Evolutionary conservation across 1,139 yeast species (phyloP).

Genomic region (Blastobotrys raffinosifermentans): DNA sequence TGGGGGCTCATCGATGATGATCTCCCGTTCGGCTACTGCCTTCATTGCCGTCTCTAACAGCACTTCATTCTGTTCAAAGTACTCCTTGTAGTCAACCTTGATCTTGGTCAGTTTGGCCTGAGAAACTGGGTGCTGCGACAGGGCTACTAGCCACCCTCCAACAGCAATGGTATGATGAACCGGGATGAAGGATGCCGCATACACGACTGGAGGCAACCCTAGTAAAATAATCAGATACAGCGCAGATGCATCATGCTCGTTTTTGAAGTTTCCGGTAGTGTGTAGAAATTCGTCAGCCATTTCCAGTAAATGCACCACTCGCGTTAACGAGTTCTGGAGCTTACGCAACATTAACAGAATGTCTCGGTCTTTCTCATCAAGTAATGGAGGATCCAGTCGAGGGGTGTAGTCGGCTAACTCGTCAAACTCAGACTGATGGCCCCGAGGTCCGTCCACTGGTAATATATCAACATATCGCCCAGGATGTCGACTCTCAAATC

Average conservation of each 20-base stretch:
- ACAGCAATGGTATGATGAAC: constrained; percentile 55
- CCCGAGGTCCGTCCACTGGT: constrained; percentile 10
- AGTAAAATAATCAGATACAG: constrained; percentile 43
- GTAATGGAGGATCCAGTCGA: constrained; percentile 6
- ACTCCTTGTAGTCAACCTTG: constrained; percentile 17
- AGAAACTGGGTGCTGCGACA: constrained; percentile 52
- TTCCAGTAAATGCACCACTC: constrained; percentile 48
- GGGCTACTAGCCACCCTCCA: constrained; percentile 49
- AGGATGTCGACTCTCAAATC: constrained; percentile 63
- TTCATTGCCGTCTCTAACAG: constrained; percentile 24
- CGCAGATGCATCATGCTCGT: constrained; percentile 61
- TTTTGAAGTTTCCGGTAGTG: constrained; percentile 66
- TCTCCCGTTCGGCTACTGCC: constrained; percentile 42
- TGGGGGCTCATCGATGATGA: constrained; percentile 68
- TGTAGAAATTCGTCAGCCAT: constrained; percentile 49
- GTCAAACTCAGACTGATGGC: constrained; percentile 10
- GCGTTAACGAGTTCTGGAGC: constrained; percentile 57
- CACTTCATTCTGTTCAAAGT: constrained; percentile 20
- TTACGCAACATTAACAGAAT: constrained; percentile 51
- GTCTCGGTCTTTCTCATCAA: constrained; percentile 13
- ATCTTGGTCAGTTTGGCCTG: constrained; percentile 22
- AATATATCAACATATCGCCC: constrained; percentile 8
- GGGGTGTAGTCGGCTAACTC: constrained; percentile 14
- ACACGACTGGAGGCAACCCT: constrained; percentile 40
- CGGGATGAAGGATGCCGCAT: constrained; percentile 60